Percentiles rank a stretch among this genome's conserved stretches.
phyloP scores from a whole-genome alignment of 495 filamentous ascomycete species.

The Patellaria atrata region DNA sequence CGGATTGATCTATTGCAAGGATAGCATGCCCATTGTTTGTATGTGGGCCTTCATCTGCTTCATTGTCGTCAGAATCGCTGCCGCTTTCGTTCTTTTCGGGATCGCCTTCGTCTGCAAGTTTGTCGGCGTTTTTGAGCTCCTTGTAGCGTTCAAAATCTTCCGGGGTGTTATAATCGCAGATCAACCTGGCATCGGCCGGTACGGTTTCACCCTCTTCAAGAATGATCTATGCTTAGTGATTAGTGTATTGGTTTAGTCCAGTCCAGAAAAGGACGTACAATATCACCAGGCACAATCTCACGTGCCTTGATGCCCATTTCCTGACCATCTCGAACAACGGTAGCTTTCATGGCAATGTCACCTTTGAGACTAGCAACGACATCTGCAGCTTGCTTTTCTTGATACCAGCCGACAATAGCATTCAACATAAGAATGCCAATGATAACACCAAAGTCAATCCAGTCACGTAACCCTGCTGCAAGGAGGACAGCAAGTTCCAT shows the following conservation, averaged over 20 bases:
- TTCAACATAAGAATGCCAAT: conserved; percentile 67
- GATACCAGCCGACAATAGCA: conserved; percentile 73
- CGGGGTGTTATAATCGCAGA: conserved; percentile 59
- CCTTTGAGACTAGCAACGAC: conserved; percentile 69
- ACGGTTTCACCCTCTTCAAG: conserved; percentile 65
- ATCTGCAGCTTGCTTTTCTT: conserved; percentile 76
- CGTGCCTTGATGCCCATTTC: conserved; percentile 63
- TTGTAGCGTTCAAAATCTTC: conserved; percentile 59
- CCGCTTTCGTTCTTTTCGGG: conserved; percentile 44
- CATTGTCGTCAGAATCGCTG: conserved; percentile 42
- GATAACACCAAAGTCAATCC: conserved; percentile 75
- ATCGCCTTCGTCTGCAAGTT: conserved; percentile 39
- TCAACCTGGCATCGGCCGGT: conserved; percentile 59
- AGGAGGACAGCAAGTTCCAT: conserved; percentile 75
- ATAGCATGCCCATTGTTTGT: conserved; percentile 46
- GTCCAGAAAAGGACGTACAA: conserved; percentile 39
- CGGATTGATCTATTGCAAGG: conserved; percentile 56
- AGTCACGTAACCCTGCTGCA: conserved; percentile 66
- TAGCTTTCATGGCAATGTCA: conserved; percentile 69
- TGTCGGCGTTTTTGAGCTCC: conserved; percentile 41
- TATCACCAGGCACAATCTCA: conserved; percentile 70
- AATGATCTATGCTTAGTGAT: conserved; percentile 33
- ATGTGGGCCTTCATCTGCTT: conserved; percentile 30
- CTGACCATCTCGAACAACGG: conserved; percentile 54
- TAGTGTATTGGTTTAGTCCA: background rate